These are phyloP conservation scores for Macadamia integrifolia DNA, from an alignment of 164 flowering plant species.

Conservation along the genomic window DNA sequence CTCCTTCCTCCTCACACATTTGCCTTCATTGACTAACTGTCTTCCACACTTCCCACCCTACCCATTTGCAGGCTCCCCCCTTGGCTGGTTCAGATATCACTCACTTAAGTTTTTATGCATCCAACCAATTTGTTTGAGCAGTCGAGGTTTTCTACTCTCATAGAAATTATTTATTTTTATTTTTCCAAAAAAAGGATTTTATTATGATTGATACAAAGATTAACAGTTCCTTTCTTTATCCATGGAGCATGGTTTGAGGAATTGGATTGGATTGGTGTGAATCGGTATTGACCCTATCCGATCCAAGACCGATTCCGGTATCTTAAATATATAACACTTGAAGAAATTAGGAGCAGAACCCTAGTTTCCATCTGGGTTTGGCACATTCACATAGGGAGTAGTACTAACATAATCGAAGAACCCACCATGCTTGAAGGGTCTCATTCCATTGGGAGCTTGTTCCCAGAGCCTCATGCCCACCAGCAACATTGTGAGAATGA, in stretches of 20 bases:
- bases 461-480: slow-evolving; percentile 90
- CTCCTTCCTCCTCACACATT: too few species aligned
- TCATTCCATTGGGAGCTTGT: slow-evolving; percentile 92
- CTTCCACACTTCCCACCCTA: too few species aligned
- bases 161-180: too few species aligned
- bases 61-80: too few species aligned
- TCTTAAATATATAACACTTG: slow-evolving; percentile 78
- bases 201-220: neutral
- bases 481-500: slow-evolving; percentile 87
- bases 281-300: too few species aligned
- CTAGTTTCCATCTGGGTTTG: slow-evolving; percentile 82
- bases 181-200: too few species aligned
- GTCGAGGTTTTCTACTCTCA: too few species aligned
- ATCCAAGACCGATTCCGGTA: too few species aligned
- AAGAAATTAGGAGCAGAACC: slow-evolving; percentile 83
- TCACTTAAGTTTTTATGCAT: too few species aligned
- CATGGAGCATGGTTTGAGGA: slow-evolving; percentile 96
- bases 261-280: slow-evolving; percentile 34
- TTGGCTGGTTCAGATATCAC: too few species aligned
- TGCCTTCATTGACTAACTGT: too few species aligned
- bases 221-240: slow-evolving; percentile 91
- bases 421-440: slow-evolving; percentile 91
- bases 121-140: too few species aligned
- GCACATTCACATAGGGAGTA: slow-evolving; percentile 65
- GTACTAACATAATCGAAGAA: slow-evolving; percentile 69